Evolutionary conservation across 352 stramenopile genomes (phyloP).

Genomic region (Phytopythium mirpurense): DNA sequence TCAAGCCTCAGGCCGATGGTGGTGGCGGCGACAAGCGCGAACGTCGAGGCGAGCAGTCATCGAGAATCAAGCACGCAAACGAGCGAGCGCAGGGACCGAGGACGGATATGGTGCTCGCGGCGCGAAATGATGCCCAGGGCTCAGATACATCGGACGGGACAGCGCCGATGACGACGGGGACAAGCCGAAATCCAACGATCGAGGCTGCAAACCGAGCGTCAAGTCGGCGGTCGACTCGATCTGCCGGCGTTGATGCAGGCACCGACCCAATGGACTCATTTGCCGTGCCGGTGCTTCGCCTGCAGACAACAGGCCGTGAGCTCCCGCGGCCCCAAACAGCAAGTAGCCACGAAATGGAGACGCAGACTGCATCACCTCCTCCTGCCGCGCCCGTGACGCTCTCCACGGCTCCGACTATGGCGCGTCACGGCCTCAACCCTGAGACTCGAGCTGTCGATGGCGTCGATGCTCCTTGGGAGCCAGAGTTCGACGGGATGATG

Average conservation of each 20-base stretch:
- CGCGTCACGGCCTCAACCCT: background rate
- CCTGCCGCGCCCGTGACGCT: conserved; percentile 23
- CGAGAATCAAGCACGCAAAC: background rate
- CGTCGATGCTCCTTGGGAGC: conserved; percentile 8
- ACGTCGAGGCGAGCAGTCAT: background rate
- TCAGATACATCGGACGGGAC: background rate
- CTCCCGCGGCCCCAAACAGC: background rate
- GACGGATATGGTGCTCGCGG: background rate
- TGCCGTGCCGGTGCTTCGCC: conserved; percentile 11
- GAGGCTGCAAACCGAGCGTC: background rate
- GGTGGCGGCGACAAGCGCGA: conserved; percentile 4
- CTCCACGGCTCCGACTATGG: background rate
- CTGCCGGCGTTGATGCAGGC: conserved; percentile 28
- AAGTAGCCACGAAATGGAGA: conserved; percentile 34
- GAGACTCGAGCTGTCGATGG: background rate
- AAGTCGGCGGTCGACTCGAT: background rate
- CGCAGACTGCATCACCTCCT: conserved; percentile 31
- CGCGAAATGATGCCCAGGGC: background rate
- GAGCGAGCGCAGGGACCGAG: background rate
- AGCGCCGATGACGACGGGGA: background rate
- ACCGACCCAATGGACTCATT: conserved; percentile 56
- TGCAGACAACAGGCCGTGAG: background rate
- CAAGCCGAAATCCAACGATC: background rate
- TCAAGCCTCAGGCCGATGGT: background rate
- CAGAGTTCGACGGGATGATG: conserved; percentile 21